Base-by-base conservation (phyloP, 306 rosid genomes). In the Cucurbita moschata region DNA sequence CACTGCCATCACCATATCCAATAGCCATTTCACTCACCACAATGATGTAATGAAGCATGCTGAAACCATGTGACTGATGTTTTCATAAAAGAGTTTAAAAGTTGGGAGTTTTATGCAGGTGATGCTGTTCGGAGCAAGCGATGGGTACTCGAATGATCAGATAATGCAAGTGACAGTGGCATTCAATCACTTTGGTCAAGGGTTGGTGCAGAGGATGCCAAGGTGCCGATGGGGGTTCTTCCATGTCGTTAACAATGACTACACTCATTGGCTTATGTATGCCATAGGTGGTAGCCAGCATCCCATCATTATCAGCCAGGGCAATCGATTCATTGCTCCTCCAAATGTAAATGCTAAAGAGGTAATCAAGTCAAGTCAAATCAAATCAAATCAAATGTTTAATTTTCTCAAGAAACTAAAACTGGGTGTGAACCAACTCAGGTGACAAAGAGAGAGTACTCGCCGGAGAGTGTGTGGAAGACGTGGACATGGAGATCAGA, bases 1-100 rank as follows among this genome's bases (percentile, higher is more conserved):
- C 71, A 92, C 96, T 11, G 92, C 83, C 13, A 84, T 92, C 14
- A 92, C 96, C 79, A 88, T 92, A 81, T 92, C 98, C 75, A 92
- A 90, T 52, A 2, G 80, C 72, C 98, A 90, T 75, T 92, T 81
- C 84, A 88, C 96, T 5, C 77, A 82, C 49, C 98, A 92, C 78
- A 82, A 88, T 21, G 87, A 92, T 80, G 97, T 82, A 50, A 50
- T 5, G 13, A 14, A 5, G 54, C 5, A 4, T 50, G 8, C 3
- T 14, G 18, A 50, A 50, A 50, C 54, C 1, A 16, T 53, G 10
- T 53, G 58, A 7, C 10, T n/a, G 26, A n/a, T 0, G 5, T 4
- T 53, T 53, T 53, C 18, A n/a, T 53, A 53, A 53, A n/a, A 0
- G 26, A 53, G 18, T 18, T 8, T 64, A 64, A 64, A 4, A 2